These are phyloP conservation scores for Hemileccinum impolitum DNA, from an alignment of 768 basidiomycete genomes.

Conservation along the genomic window DNA sequence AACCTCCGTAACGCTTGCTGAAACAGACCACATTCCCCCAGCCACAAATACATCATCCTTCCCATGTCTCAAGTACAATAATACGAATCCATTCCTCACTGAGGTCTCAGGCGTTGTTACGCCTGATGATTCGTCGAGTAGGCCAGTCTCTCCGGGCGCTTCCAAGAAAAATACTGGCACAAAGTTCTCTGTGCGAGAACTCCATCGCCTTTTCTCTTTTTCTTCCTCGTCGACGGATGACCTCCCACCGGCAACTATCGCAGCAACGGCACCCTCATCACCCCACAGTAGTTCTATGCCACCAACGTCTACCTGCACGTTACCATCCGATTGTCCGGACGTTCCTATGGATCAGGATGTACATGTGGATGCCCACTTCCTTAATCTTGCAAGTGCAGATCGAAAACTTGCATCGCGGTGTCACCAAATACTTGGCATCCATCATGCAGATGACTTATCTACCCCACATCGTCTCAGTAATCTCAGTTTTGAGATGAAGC, in stretches of 20 bases:
- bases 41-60: conserved; percentile 8
- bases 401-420: conserved; percentile 12
- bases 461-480: conserved; percentile 31
- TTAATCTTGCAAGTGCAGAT: conserved; percentile 19
- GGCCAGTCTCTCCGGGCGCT: conserved; percentile 35
- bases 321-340: conserved; percentile 15
- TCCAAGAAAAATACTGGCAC: conserved; percentile 26
- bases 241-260: conserved; percentile 1
- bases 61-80: conserved; percentile 12
- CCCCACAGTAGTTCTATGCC: neutral
- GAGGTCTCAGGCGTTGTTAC: conserved; percentile 10
- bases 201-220: conserved; percentile 33
- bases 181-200: conserved; percentile 36
- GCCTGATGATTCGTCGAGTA: conserved; percentile 11
- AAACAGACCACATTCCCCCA: conserved; percentile 3
- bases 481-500: conserved; percentile 57
- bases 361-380: conserved; percentile 11
- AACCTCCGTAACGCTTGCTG: conserved; percentile 22
- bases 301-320: conserved; percentile 11
- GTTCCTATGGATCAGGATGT: conserved; percentile 17
- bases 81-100: conserved; percentile 24
- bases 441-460: neutral
- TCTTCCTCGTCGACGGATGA: conserved; percentile 21
- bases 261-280: conserved; percentile 1
- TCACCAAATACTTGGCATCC: conserved; percentile 2